Base-by-base conservation (phyloP, 2,329 filamentous ascomycete species). In the Xylaria hypoxylon region DNA sequence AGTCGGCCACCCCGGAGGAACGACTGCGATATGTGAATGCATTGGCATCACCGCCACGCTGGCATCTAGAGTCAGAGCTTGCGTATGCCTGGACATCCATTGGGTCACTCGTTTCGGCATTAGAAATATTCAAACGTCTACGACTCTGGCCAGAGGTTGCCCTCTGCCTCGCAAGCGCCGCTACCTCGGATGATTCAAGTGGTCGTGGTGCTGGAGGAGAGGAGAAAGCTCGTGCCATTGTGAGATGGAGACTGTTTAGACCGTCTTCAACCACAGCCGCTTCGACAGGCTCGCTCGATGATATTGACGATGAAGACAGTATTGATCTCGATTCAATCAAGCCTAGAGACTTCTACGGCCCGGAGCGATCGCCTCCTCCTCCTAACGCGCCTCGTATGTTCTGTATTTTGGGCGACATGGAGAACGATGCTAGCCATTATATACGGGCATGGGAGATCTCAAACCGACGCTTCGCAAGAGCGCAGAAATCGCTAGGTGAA, bases 61-160 rank as follows among this genome's bases (percentile, higher is more conserved):
- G 96, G 96, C 93, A 97, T 74, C 86, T 99, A 0, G 96, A 99
- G 77, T 91, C 94, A 0, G 96, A 99, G 77, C 85, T 99, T 15
- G 96, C 96, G 1, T 90, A 93, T 67, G 89, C 94, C n/a, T 99
- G 96, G 96, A 92, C 94, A 0, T 87, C 89, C 53, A 87, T 97
- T 2, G 96, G 96, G 10, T 96, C 94, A 45, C 82, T 99, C 1
- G 86, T 93, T 3, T 97, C 94, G 0, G 96, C 96, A 0, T 86
- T 99, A 1, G 96, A 97, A 67, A 98, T 99, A 67, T 99, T 98
- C 80, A 94, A 97, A 80, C 87, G 96, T 2, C 82, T 99, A 19
- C 90, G 94, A 63, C 90, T 98, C 78, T 98, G 96, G 94, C 92
- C 96, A 1, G 96, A 99, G 80, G 93, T 94, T 4, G 95, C 96